phyloP scores from a whole-genome alignment of 768 basidiomycete genomes.

The Dioszegia crocea region DNA sequence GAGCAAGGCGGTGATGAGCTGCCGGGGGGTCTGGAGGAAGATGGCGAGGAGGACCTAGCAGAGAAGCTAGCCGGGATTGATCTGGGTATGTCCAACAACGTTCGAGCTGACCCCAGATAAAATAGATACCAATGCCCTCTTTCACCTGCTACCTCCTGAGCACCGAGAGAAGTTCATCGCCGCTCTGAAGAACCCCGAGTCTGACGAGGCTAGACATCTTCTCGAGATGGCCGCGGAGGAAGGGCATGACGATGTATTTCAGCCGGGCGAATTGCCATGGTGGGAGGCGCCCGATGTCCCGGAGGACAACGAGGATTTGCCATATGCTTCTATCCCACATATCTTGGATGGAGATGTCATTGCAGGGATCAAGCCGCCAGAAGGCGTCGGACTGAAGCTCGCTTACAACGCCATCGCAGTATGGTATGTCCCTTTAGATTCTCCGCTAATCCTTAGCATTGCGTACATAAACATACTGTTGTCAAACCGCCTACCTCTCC shows the following conservation, averaged over 20 bases:
- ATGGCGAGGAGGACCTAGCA: slow-evolving; percentile 27
- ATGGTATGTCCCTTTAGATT: slow-evolving; percentile 21
- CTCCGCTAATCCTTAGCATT: neutral
- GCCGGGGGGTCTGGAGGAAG: slow-evolving; percentile 31
- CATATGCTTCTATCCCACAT: slow-evolving; percentile 18
- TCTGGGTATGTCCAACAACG: slow-evolving; percentile 32
- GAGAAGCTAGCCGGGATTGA: slow-evolving; percentile 27
- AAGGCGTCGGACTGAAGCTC: slow-evolving; percentile 29
- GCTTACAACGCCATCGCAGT: slow-evolving; percentile 39
- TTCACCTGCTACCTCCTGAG: slow-evolving; percentile 34
- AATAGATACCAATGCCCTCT: slow-evolving; percentile 38
- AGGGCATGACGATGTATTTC: neutral
- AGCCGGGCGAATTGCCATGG: slow-evolving; percentile 15
- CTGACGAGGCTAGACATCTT: slow-evolving; percentile 24
- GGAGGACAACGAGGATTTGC: slow-evolving; percentile 10
- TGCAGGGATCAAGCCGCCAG: slow-evolving; percentile 20
- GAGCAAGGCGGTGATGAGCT: slow-evolving; percentile 18
- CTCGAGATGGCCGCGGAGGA: slow-evolving; percentile 18
- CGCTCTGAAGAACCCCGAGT: slow-evolving; percentile 32
- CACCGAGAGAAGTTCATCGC: slow-evolving; percentile 37
- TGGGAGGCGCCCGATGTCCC: slow-evolving; percentile 9
- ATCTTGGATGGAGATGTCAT: slow-evolving; percentile 11
- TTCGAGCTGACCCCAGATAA: slow-evolving; percentile 19
- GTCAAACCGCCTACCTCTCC: slow-evolving; percentile 32
- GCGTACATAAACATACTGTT: slow-evolving; percentile 36